These are phyloP conservation scores for Mycena citricolor DNA, from an alignment of 1,284 basidiomycete genomes.

Conservation along the genomic window DNA sequence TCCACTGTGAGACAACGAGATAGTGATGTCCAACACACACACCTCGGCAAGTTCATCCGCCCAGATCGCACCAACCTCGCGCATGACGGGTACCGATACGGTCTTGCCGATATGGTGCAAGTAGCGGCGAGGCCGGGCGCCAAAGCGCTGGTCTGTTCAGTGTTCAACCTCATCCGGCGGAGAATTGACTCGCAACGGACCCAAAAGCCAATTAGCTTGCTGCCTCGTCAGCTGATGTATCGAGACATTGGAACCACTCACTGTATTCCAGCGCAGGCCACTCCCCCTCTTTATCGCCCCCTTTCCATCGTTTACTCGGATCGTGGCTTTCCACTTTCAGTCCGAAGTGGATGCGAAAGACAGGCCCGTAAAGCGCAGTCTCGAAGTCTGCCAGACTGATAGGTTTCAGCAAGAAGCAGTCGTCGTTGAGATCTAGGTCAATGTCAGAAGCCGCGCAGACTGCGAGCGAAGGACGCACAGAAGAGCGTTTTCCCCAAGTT, in stretches of 20 bases:
- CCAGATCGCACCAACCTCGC: conserved; percentile 22
- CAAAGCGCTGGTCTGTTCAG: conserved; percentile 22
- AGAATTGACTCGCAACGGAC: conserved; percentile 2
- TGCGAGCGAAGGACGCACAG: conserved; percentile 11
- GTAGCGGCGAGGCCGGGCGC: conserved; percentile 19
- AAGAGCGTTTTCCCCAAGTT: conserved; percentile 15
- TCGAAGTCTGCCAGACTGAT: conserved; percentile 20
- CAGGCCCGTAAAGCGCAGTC: conserved; percentile 22
- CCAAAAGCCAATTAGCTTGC: conserved; percentile 25
- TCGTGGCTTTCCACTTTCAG: conserved; percentile 14
- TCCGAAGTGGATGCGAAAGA: conserved; percentile 24
- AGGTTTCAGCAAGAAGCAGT: conserved; percentile 22
- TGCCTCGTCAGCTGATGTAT: neutral
- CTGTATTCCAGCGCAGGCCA: conserved; percentile 19
- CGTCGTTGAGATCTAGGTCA: conserved; percentile 23
- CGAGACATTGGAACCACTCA: neutral
- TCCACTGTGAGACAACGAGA: neutral
- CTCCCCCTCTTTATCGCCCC: conserved; percentile 20
- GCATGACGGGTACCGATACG: conserved; percentile 17
- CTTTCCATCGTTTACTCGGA: conserved; percentile 1
- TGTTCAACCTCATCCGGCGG: too few relatives aligned
- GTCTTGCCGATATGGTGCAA: conserved; percentile 22
- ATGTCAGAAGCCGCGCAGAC: neutral
- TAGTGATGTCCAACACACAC: neutral
- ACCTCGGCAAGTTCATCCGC: conserved; percentile 19